Evolutionary conservation across 257 asterid species (phyloP).

Genomic region (Penstemon newberryi): DNA sequence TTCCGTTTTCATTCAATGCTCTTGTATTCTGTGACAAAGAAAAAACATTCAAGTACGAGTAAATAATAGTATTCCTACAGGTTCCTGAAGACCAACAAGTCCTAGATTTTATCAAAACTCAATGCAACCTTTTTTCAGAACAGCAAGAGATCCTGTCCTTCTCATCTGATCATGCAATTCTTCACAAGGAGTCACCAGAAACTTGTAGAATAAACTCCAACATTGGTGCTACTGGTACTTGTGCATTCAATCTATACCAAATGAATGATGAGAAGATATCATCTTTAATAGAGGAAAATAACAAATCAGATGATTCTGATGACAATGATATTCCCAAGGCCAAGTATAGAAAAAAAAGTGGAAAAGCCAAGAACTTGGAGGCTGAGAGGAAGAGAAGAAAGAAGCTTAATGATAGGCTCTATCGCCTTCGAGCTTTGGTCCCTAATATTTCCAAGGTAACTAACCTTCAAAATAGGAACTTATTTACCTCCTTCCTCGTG

Average conservation of each 20-base stretch:
- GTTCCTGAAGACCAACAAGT: slow-evolving; percentile 51
- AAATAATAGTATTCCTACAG: slow-evolving; percentile 24
- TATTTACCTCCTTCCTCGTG: too few relatives aligned
- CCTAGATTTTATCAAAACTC: slow-evolving; percentile 42
- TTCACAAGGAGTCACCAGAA: not conserved
- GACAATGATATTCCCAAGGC: slow-evolving; percentile 38
- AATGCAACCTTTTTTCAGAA: slow-evolving; percentile 39
- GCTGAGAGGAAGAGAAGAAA: slow-evolving; percentile 73
- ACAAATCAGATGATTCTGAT: slow-evolving; percentile 54
- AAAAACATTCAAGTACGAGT: not conserved
- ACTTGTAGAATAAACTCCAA: not conserved
- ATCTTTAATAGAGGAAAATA: slow-evolving; percentile 35
- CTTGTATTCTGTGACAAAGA: too few relatives aligned
- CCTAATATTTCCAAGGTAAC: slow-evolving; percentile 69
- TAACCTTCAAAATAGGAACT: too few relatives aligned
- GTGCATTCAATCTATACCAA: not conserved
- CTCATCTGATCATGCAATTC: not conserved
- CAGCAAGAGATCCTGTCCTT: slow-evolving; percentile 28
- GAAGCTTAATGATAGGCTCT: slow-evolving; percentile 65
- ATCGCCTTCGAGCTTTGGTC: slow-evolving; percentile 58
- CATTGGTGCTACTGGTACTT: not conserved
- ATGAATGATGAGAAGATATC: slow-evolving; percentile 39
- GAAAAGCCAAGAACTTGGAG: slow-evolving; percentile 54
- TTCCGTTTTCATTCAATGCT: too few relatives aligned
- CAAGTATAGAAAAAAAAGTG: slow-evolving; percentile 45